These are phyloP conservation scores for Triglochin maritima DNA, from an alignment of 106 monocot species.

Conservation along the genomic window DNA sequence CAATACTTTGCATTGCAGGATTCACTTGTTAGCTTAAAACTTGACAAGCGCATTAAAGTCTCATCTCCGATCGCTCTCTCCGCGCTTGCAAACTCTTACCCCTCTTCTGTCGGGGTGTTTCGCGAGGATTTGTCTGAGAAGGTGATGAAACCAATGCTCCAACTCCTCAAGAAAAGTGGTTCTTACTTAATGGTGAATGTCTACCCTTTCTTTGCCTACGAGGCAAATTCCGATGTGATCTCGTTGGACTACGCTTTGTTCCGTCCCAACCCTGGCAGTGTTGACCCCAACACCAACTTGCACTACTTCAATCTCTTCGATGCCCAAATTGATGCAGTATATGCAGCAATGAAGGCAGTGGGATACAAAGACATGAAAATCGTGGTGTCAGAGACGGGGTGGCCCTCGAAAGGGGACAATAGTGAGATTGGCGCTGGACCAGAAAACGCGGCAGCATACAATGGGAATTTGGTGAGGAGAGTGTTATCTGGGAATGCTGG, in stretches of 20 bases:
- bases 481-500: constrained; percentile 60
- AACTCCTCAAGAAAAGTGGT: constrained; percentile 40
- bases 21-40: constrained; percentile 30
- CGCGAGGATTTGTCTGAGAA: constrained; percentile 39
- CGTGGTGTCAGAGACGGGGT: constrained; percentile 73
- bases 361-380: constrained; percentile 42
- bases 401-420: constrained; percentile 69
- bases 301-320: constrained; percentile 70
- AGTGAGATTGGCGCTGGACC: constrained; percentile 51
- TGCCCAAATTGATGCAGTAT: constrained; percentile 86
- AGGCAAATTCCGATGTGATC: constrained; percentile 56
- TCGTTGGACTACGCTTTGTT: constrained; percentile 85
- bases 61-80: constrained; percentile 76
- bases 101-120: constrained; percentile 65
- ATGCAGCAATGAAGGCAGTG: constrained; percentile 44
- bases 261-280: constrained; percentile 57
- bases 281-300: constrained; percentile 42
- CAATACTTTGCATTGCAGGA: constrained; percentile 13
- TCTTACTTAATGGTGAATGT: constrained; percentile 82
- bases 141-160: constrained; percentile 76
- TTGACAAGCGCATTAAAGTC: constrained; percentile 50
- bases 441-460: constrained; percentile 66
- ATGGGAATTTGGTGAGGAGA: constrained; percentile 55
- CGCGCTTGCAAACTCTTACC: constrained; percentile 67
- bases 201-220: constrained; percentile 94